Evolutionary conservation across 768 basidiomycete species (phyloP).

Genomic region (Phanerochaete carnosa): DNA sequence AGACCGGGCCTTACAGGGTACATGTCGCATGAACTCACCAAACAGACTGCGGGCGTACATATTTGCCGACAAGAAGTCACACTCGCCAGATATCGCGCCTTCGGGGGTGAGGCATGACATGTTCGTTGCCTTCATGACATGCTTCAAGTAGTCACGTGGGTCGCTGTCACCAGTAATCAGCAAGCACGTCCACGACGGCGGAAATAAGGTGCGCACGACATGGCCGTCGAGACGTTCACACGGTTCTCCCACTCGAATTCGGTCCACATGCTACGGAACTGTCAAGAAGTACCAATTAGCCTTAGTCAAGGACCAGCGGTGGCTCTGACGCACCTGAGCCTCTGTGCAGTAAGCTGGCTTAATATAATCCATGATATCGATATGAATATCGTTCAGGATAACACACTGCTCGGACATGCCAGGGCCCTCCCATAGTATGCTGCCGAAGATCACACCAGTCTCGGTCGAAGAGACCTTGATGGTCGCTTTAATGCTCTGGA

Average conservation of each 20-base stretch:
- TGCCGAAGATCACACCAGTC: slow-evolving; percentile 97
- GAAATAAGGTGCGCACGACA: slow-evolving; percentile 55
- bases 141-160: slow-evolving; percentile 84
- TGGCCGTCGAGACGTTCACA: slow-evolving; percentile 84
- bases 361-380: slow-evolving; percentile 99
- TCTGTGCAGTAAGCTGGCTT: slow-evolving; percentile 96
- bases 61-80: slow-evolving; percentile 95
- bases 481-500: slow-evolving; percentile 98
- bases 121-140: slow-evolving; percentile 96
- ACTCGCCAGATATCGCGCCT: slow-evolving; percentile 86
- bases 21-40: slow-evolving; percentile 46
- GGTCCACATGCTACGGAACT: slow-evolving; percentile 99
- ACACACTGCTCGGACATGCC: slow-evolving; percentile 88
- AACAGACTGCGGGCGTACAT: slow-evolving; percentile 95
- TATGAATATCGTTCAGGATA: slow-evolving; percentile 94
- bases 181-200: slow-evolving; percentile 2
- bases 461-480: slow-evolving; percentile 98
- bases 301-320: not conserved
- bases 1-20: not conserved
- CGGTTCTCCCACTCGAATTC: slow-evolving; percentile 99
- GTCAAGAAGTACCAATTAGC: not conserved
- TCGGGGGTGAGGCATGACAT: slow-evolving; percentile 96
- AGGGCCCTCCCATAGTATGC: slow-evolving; percentile 93
- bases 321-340: slow-evolving; percentile 63
- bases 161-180: slow-evolving; percentile 42